These are phyloP conservation scores for Naganishia sp. DNA, from an alignment of 1,284 basidiomycete genomes.

Conservation along the genomic window DNA sequence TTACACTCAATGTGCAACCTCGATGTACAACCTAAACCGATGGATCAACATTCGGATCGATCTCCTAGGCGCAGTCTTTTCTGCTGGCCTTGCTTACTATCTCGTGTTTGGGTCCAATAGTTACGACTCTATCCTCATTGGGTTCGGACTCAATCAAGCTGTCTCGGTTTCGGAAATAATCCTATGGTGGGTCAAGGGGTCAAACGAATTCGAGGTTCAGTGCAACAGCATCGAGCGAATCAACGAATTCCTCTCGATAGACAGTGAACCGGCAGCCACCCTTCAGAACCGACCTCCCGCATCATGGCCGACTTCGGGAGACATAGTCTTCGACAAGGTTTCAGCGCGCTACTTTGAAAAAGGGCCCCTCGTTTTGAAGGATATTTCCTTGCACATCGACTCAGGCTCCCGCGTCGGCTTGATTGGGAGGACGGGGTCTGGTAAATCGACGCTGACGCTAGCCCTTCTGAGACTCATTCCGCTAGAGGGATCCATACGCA, in stretches of 20 bases:
- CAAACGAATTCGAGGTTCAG: constrained; percentile 55
- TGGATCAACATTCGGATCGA: constrained; percentile 38
- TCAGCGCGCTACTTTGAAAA: constrained; percentile 52
- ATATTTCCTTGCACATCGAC: constrained; percentile 61
- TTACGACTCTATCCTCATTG: constrained; percentile 40
- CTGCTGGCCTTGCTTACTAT: constrained; percentile 34
- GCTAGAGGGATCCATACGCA: constrained; percentile 57
- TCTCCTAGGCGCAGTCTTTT: constrained; percentile 36
- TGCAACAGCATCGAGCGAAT: constrained; percentile 67
- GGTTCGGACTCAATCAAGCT: constrained; percentile 53
- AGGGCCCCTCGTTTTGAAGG: constrained; percentile 60
- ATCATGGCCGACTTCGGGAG: constrained; percentile 74
- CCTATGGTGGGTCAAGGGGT: constrained; percentile 46
- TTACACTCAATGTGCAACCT: constrained; percentile 49
- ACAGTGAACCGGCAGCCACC: constrained; percentile 65
- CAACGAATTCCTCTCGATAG: constrained; percentile 68
- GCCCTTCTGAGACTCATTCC: constrained; percentile 42
- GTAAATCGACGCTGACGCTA: constrained; percentile 62
- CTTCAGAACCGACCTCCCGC: constrained; percentile 65
- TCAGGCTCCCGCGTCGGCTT: constrained; percentile 67
- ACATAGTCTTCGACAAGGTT: constrained; percentile 62
- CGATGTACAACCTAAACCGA: constrained; percentile 51
- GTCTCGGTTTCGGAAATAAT: constrained; percentile 51
- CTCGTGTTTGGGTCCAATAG: constrained; percentile 36
- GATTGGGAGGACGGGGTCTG: constrained; percentile 68